Conservation (phyloP, 768 basidiomycete genomes). For the Tephrocybe sp. region DNA sequence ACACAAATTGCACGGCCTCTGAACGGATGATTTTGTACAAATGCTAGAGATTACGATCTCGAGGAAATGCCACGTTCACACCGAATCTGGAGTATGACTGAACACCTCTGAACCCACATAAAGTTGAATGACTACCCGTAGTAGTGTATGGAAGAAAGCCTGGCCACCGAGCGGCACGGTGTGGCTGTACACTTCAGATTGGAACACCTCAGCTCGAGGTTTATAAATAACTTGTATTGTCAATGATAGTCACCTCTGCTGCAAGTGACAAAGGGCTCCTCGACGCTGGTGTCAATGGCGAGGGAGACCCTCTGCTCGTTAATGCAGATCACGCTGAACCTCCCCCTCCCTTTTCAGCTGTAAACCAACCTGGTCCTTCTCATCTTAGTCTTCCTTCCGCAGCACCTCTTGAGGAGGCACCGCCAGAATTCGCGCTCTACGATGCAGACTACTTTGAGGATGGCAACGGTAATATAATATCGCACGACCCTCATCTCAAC, state of each 20-base stretch:
- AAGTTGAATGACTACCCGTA: too few species aligned
- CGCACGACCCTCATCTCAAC: constrained; percentile 70
- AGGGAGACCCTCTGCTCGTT: neutral
- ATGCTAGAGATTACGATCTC: too few species aligned
- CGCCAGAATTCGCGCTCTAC: constrained; percentile 63
- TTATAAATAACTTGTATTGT: constrained; percentile 6
- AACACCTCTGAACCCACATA: too few species aligned
- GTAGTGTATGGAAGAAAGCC: too few species aligned
- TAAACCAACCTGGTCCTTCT: neutral
- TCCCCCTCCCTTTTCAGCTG: constrained; percentile 13
- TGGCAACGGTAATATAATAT: constrained; percentile 50
- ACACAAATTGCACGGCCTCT: too few species aligned
- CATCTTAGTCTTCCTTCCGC: neutral
- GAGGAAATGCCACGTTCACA: too few species aligned
- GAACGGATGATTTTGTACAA: too few species aligned
- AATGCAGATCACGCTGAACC: neutral
- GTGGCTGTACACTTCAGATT: too few species aligned
- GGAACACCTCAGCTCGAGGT: too few species aligned
- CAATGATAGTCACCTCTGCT: constrained; percentile 9
- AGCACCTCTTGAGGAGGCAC: constrained; percentile 25
- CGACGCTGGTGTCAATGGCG: neutral
- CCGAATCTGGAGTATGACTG: too few species aligned
- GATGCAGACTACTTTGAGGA: constrained; percentile 56
- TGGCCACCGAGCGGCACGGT: too few species aligned
- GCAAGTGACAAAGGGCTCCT: constrained; percentile 7